These are phyloP conservation scores for Xylariomycetidae sp. DNA, from an alignment of 2,329 filamentous ascomycete genomes.

Conservation along the genomic window DNA sequence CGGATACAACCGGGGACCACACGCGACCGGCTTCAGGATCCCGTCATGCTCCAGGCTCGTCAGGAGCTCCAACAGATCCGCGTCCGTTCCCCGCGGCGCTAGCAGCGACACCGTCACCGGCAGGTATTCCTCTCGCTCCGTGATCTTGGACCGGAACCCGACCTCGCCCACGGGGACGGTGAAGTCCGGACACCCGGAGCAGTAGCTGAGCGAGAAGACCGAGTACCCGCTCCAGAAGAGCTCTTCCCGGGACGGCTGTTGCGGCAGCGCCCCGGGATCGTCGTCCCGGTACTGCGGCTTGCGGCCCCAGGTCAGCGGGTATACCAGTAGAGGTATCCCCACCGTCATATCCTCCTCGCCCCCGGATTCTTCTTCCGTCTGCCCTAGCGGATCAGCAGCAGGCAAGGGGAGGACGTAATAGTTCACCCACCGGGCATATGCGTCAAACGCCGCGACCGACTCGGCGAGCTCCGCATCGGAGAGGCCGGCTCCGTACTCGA, in stretches of 20 bases:
- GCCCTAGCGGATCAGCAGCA: too few relatives aligned
- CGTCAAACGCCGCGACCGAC: conserved; percentile 2
- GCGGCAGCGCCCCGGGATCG: too few relatives aligned
- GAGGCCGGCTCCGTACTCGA: conserved; percentile 9
- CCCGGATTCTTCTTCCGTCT: not conserved
- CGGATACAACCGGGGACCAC: too few relatives aligned
- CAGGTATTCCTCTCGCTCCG: conserved; percentile 7
- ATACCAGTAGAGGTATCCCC: conserved; percentile 14
- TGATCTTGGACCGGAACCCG: conserved; percentile 9
- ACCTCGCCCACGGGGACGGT: conserved; percentile 14
- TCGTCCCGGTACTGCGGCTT: conserved; percentile 13
- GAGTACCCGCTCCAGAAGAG: conserved; percentile 16
- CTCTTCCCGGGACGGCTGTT: conserved; percentile 1
- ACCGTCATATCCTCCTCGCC: not conserved
- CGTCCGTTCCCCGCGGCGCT: conserved; percentile 8
- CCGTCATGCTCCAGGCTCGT: conserved; percentile 4
- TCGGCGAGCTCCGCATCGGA: conserved; percentile 2
- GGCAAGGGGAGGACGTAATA: conserved; percentile 8
- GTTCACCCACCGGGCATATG: conserved; percentile 12
- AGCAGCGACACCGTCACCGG: conserved; percentile 13
- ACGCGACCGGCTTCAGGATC: conserved; percentile 3
- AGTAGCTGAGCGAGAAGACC: conserved; percentile 13
- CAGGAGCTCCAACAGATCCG: conserved; percentile 7
- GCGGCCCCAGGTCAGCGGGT: conserved; percentile 14
- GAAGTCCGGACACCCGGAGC: conserved; percentile 14